phyloP scores from a whole-genome alignment of 2,329 filamentous ascomycete species.

The Stachybotrys elegans region DNA sequence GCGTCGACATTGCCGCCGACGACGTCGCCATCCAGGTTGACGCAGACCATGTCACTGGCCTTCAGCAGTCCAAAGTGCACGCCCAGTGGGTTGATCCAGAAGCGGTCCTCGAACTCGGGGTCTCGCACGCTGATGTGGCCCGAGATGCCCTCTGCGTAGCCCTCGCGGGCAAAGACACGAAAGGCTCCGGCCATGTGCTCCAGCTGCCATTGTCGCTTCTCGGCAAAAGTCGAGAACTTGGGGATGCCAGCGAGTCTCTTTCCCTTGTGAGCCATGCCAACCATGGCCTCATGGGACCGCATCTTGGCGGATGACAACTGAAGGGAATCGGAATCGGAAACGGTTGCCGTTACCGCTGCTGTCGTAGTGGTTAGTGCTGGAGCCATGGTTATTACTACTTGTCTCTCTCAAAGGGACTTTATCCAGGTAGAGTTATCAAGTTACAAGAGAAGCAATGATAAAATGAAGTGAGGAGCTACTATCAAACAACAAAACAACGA shows the following conservation, averaged over 20 bases:
- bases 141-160: constrained; percentile 37
- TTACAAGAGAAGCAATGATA: too few species aligned
- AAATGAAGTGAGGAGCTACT: too few species aligned
- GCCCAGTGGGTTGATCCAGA: constrained; percentile 50
- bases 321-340: too few species aligned
- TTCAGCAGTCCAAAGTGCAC: constrained; percentile 59
- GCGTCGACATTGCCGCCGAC: constrained; percentile 47
- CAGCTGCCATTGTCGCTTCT: constrained; percentile 6
- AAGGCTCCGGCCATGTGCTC: neutral
- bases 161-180: constrained; percentile 26
- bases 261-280: constrained; percentile 5
- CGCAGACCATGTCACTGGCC: constrained; percentile 59
- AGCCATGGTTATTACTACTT: constrained; percentile 1
- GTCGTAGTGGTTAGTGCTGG: neutral
- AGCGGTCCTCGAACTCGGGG: constrained; percentile 18
- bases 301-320: neutral
- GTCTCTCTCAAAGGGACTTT: too few species aligned
- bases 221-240: neutral
- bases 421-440: too few species aligned
- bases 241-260: constrained; percentile 5
- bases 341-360: neutral
- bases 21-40: constrained; percentile 51
- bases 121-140: constrained; percentile 37
- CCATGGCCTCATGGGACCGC: constrained; percentile 4
- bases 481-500: too few species aligned